phyloP scores from a whole-genome alignment of 305 asterid species.

The Stenogyne calaminthoides region DNA sequence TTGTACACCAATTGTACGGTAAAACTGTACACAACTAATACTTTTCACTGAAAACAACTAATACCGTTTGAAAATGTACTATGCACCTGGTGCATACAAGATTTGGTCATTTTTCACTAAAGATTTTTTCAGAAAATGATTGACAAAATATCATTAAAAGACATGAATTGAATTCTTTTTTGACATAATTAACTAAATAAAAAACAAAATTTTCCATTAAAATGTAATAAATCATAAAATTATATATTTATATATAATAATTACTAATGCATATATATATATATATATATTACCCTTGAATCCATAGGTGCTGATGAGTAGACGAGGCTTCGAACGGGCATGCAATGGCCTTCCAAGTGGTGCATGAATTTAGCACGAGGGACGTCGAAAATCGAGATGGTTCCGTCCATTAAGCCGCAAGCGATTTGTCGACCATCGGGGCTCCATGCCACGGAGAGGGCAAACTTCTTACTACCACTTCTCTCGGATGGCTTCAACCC shows the following conservation, averaged over 20 bases:
- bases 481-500: constrained; percentile 69
- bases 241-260: no score
- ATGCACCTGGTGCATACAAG: no score
- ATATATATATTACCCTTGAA: constrained; percentile 46
- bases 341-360: constrained; percentile 84
- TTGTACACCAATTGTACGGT: no score
- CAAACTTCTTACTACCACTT: constrained; percentile 77
- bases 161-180: background rate
- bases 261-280: no score
- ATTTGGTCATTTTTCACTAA: background rate
- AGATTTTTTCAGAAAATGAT: no score
- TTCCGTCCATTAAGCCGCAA: constrained; percentile 92
- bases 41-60: no score
- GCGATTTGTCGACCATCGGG: constrained; percentile 80
- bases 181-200: no score
- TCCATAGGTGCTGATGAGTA: constrained; percentile 82
- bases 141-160: background rate
- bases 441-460: constrained; percentile 93
- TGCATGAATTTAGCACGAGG: constrained; percentile 73
- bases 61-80: no score
- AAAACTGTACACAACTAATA: no score
- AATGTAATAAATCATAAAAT: background rate
- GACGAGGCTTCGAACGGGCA: constrained; percentile 88
- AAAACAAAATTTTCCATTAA: background rate
- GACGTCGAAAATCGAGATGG: constrained; percentile 78